Base-by-base conservation (phyloP, 257 asterid species). In the Handroanthus guayacan region DNA sequence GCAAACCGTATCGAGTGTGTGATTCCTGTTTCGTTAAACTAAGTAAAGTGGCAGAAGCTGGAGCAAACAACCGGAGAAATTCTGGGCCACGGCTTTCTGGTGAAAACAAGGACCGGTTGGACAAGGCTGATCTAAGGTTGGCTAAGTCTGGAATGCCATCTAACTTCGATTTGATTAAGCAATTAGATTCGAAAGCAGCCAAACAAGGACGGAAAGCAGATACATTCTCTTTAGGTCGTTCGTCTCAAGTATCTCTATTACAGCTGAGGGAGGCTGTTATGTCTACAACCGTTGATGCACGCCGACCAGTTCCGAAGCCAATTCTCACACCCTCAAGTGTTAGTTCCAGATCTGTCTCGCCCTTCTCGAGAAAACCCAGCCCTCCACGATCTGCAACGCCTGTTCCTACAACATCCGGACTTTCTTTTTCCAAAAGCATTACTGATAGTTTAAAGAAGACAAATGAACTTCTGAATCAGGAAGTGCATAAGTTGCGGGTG, bases 371-470 rank as follows among this genome's bases (percentile, higher is more conserved):
- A 82, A 95, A 84, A 83, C 70, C 92, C 39, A 95, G 98, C 64
- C 99, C 98, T 57, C 98, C 96, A 6, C 87, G 97, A 58, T 92
- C 98, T 12, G 96, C 96, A 61, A 92, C 99, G 9, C 99, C 97
- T 0, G 91, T 90, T 67, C 99, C 97, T 36, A 92, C 99, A 51
- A 87, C 96, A 34, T 76, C 96, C 1, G 98, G 98, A 10, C 97
- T 95, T 70, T 95, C 98, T 55, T 91, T 89, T 78, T 87, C 96
- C 68, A 88, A 88, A 82, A 89, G 89, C 81, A 87, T 83, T 80
- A 81, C 91, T 31, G 99, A 95, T 74, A 88, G 95, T 84, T 84
- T 91, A 67, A 95, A 89, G 87, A 94, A 90, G 87, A 88, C 96
- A 31, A 92, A 92, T 65, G 99, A 95, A 56, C 87, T 88, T 76